These are phyloP conservation scores for Dendrobium officinale DNA, from an alignment of 106 monocot species.

Conservation along the genomic window DNA sequence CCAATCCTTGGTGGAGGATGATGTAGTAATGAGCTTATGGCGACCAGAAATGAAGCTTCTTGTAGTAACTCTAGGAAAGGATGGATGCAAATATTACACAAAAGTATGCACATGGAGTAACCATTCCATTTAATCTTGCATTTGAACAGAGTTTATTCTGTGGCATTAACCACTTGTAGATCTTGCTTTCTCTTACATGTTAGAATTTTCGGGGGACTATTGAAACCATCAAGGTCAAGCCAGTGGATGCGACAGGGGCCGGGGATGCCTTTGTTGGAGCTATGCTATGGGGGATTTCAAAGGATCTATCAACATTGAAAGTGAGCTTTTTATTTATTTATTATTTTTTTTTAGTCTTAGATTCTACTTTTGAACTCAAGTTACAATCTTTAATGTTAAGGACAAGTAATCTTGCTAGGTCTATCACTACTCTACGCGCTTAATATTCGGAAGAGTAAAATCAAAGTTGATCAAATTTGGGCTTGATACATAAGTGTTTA, in stretches of 20 bases:
- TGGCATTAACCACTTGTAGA: neutral
- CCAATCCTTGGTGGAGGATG: constrained; percentile 27
- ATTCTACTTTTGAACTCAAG: neutral
- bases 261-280: constrained; percentile 67
- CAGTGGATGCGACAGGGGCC: constrained; percentile 63
- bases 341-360: neutral
- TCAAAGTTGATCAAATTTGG: too few species aligned
- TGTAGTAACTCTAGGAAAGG: constrained; percentile 42
- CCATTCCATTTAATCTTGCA: neutral
- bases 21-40: constrained; percentile 48
- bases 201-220: constrained; percentile 55
- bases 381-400: neutral
- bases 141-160: neutral
- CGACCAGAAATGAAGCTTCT: constrained; percentile 39
- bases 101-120: constrained; percentile 21
- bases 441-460: too few species aligned
- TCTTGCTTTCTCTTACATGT: neutral
- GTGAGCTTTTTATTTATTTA: constrained; percentile 9
- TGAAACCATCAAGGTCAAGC: constrained; percentile 25
- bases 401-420: neutral
- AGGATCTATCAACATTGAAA: constrained; percentile 42
- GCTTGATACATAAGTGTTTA: too few species aligned
- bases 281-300: constrained; percentile 29
- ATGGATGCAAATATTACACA: constrained; percentile 71
- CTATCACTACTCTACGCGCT: neutral